phyloP scores from a whole-genome alignment of 1,284 basidiomycete genomes.

The Cutaneotrichosporon sp. region DNA sequence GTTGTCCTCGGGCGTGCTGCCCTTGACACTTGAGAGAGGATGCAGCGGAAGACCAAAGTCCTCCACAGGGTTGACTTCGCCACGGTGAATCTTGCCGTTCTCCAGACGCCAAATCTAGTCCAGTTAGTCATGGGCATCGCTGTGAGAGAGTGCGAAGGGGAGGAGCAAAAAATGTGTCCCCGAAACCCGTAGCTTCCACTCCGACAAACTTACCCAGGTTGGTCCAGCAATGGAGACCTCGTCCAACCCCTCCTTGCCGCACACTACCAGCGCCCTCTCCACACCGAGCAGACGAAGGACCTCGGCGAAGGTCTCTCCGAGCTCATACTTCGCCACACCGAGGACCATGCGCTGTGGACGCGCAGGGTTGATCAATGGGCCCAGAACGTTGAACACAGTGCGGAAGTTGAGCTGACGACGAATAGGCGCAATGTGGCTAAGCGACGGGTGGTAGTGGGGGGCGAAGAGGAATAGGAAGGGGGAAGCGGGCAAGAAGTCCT shows the following conservation, averaged over 20 bases:
- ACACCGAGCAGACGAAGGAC: constrained; percentile 62
- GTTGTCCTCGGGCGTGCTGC: constrained; percentile 69
- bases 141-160: no score
- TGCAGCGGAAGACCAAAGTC: constrained; percentile 70
- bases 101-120: constrained; percentile 52
- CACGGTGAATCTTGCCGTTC: constrained; percentile 46
- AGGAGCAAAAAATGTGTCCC: no score
- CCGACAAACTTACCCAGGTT: constrained; percentile 69
- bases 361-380: constrained; percentile 91
- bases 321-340: constrained; percentile 76
- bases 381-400: constrained; percentile 94
- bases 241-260: constrained; percentile 85
- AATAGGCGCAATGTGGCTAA: constrained; percentile 78
- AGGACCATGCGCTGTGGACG: constrained; percentile 79
- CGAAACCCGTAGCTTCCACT: neutral
- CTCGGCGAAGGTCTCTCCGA: constrained; percentile 80
- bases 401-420: constrained; percentile 86
- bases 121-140: constrained; percentile 3
- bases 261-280: constrained; percentile 82
- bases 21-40: constrained; percentile 64
- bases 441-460: constrained; percentile 84
- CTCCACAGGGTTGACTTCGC: constrained; percentile 47
- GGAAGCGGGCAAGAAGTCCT: constrained; percentile 53
- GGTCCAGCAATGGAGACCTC: constrained; percentile 90
- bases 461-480: constrained; percentile 93